These are phyloP conservation scores for Voacanga thouarsii DNA, from an alignment of 257 asterid genomes.

Conservation along the genomic window DNA sequence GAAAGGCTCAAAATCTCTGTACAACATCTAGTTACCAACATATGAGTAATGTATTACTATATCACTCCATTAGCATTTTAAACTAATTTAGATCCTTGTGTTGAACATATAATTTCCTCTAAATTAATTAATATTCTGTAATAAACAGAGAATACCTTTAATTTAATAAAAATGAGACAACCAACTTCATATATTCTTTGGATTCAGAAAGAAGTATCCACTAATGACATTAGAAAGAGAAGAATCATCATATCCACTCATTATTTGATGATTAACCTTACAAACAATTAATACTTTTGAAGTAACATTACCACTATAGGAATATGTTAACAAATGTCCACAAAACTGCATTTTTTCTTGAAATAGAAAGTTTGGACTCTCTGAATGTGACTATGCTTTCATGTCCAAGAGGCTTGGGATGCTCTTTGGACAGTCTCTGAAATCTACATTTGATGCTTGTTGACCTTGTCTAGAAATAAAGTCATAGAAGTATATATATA, in stretches of 20 bases:
- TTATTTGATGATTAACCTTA: neutral
- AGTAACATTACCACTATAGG: neutral
- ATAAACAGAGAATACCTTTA: neutral
- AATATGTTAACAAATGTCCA: neutral
- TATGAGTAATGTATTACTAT: neutral
- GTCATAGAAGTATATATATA: neutral
- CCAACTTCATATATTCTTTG: neutral
- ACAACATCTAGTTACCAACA: neutral
- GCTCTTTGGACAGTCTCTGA: neutral
- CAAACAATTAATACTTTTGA: too few species aligned
- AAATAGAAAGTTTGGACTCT: neutral
- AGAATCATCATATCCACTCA: neutral
- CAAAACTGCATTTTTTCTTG: neutral
- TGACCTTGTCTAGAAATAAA: neutral
- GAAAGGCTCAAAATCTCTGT: neutral
- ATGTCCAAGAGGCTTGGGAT: neutral
- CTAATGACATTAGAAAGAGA: neutral
- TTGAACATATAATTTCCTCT: neutral
- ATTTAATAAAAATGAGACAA: neutral
- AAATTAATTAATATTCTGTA: neutral
- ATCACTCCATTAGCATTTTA: neutral
- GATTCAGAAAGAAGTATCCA: neutral
- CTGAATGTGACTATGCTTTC: neutral
- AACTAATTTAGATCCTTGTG: neutral
- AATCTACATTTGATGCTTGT: neutral